Base-by-base conservation (phyloP, 768 basidiomycete species). In the Dentipellis fragilis region DNA sequence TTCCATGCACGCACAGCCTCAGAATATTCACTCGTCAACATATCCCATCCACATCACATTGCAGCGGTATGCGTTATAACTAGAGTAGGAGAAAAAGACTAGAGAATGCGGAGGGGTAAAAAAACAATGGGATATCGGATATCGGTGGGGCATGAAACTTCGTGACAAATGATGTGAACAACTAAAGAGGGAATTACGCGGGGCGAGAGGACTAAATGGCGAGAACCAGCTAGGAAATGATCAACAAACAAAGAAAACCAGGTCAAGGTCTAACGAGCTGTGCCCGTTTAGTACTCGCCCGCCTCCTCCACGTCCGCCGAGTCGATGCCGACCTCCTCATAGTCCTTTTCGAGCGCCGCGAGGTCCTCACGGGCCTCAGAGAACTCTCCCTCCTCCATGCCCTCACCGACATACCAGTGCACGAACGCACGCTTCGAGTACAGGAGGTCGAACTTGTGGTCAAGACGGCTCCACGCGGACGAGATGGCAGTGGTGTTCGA, bases 341-440 rank as follows among this genome's bases (percentile, higher is more conserved):
- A 93, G 62, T 93, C 92, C 72, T 93, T 96, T 79, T 97, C 95
- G 54, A 99, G 84, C n/a, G 95, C 95, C n/a, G 95, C 96, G 56
- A 99, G 85, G 70, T 99, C 95, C 75, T 99, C 96, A 58, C 95
- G 88, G 17, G 95, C 95, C 76, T 97, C 95, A 17, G 92, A 94
- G 76, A 98, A 97, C 75, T 99, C 95, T 69, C 95, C 95, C 80
- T 87, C 84, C 68, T 87, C 83, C 83, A 87, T 87, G 67, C 85
- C 83, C 69, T 87, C 84, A 58, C 85, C 83, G 57, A 85, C 84
- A 69, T 89, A 81, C 80, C 79, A 77, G 67, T 79, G 75, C 9
- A 77, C 74, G 60, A 79, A 74, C 9, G 75, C 74, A 61, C 73
- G 74, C 68, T 75, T 81, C 52, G 84, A 85, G 74, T 87, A 87